phyloP scores from a whole-genome alignment of 75 land plant species.

The Azolla pinnata region DNA sequence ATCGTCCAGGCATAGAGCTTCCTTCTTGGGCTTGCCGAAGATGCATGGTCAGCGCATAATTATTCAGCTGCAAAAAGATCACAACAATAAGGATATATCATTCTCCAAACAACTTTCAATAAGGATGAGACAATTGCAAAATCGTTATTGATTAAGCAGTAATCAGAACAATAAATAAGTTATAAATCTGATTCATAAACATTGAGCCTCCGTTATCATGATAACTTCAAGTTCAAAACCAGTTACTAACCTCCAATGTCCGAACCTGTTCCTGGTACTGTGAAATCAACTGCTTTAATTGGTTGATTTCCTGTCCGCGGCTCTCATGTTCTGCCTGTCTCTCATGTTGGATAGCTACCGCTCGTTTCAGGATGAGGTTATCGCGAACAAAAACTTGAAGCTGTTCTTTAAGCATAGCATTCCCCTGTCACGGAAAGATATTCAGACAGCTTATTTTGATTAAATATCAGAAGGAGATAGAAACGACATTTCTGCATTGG shows the following conservation, averaged over 20 bases:
- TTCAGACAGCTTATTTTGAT: not conserved
- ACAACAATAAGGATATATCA: no score
- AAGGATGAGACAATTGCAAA: no score
- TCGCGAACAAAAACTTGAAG: constrained; percentile 59
- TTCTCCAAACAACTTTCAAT: no score
- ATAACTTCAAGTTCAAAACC: not conserved
- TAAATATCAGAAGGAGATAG: not conserved
- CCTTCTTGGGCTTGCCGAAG: constrained; percentile 70
- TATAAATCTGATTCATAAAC: no score
- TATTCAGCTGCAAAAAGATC: constrained; percentile 54
- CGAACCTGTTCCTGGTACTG: constrained; percentile 85
- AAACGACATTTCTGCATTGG: no score
- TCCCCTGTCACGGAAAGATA: constrained; percentile 40
- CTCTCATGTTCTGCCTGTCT: constrained; percentile 73
- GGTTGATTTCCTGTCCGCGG: constrained; percentile 57
- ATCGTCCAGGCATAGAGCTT: constrained; percentile 70
- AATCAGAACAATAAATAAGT: no score
- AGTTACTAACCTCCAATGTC: constrained; percentile 55
- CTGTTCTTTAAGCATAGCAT: constrained; percentile 57
- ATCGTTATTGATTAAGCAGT: no score
- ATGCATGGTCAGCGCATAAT: constrained; percentile 69
- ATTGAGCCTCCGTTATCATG: no score
- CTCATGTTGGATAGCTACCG: constrained; percentile 91
- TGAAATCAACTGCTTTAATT: constrained; percentile 58
- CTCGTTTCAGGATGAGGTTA: constrained; percentile 72